Evolutionary conservation across 352 stramenopile species (phyloP), one percentile per base, ranked within the genome.

Genomic region (Blastocystis sp.): DNA sequence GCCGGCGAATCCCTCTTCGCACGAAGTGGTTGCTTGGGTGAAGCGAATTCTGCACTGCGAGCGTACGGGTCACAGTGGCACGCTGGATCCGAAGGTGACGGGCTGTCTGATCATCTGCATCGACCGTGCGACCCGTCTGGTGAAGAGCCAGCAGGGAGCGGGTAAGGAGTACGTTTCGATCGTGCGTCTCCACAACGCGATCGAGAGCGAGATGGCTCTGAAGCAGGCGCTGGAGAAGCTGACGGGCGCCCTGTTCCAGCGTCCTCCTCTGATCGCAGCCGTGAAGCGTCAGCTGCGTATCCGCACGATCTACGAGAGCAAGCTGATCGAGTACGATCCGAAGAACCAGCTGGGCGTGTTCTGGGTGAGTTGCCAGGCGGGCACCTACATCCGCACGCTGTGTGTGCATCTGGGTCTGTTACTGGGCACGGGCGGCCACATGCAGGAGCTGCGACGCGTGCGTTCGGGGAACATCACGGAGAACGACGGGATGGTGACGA

Each of bases 1-100:
- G 90, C 96, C 97, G 18, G 94, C 96, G 40, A 99, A 99, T 90
- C 97, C 97, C 38, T 97, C 91, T 63, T 98, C 93, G 36, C 97
- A 99, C 89, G 97, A 99, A 89, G 96, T 99, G 1, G 97, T 99
- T 42, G 94, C 94, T 4, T 99, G 97, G 97, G 98, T 99, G 87
- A 97, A 98, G 87, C 94, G 96, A 81, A 99, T 99, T 72, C 88
- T 99, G 27, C 91, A 96, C 36, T 96, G 98, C n/a, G 96, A 99
- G 67, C 99, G 99, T 91, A 99, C 97, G 7, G 97, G 97, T 32
- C 97, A 99, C 89, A 97, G 91, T 40, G 97, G 97, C 29, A 99
- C 97, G 1, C 91, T 99, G 1, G 97, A 99, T 90, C 97, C 97
- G 1, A 99, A 99, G 90, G 97, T 99, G 29, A 99, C 97, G 4